phyloP scores from a whole-genome alignment of 1,139 yeast genomes.

The Yamadazyma atlantica region DNA sequence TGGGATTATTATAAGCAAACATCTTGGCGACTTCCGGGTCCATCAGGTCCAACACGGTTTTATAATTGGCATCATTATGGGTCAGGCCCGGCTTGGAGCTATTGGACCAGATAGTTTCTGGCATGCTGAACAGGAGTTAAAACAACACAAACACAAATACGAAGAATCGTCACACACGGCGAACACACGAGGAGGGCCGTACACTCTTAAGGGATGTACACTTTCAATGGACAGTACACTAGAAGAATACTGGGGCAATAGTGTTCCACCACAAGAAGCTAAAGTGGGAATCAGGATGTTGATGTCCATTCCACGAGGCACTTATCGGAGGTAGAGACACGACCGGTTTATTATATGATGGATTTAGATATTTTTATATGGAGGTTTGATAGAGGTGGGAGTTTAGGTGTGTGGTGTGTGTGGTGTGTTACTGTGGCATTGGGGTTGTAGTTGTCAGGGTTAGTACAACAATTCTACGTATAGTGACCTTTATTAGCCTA shows the following conservation, averaged over 20 bases:
- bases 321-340: not conserved
- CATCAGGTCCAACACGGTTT: constrained; percentile 14
- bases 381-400: no score
- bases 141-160: not conserved
- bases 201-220: no score
- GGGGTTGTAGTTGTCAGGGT: not conserved
- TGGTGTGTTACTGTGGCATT: not conserved
- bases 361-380: no score
- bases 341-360: no score
- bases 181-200: not conserved
- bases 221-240: no score
- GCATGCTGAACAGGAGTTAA: constrained; percentile 5
- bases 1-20: constrained; percentile 15
- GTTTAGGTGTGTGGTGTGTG: no score
- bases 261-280: no score
- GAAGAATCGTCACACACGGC: not conserved
- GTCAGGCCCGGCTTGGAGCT: constrained; percentile 5
- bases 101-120: constrained; percentile 19
- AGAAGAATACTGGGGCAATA: no score
- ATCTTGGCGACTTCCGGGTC: constrained; percentile 18
- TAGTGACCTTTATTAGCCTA: no score
- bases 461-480: no score
- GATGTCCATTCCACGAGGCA: not conserved
- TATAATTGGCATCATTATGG: constrained; percentile 7
- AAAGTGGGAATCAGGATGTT: not conserved